Percentiles rank a stretch among this genome's conserved stretches.
Evolutionary conservation across 352 stramenopile species (phyloP).

Genomic region (Globisporangium spinosum): DNA sequence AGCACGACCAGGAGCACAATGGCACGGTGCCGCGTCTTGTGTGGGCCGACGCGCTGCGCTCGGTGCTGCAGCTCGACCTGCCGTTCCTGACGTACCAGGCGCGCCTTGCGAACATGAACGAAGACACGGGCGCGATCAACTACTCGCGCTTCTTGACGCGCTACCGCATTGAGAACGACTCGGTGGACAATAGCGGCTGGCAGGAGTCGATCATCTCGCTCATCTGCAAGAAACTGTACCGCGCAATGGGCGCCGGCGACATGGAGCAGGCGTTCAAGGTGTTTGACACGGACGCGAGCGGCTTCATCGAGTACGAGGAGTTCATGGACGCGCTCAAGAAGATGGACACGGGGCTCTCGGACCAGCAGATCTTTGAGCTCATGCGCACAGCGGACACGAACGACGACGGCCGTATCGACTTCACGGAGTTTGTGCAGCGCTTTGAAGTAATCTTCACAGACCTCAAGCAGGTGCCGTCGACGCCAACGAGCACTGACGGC

Average conservation of each 20-base stretch:
- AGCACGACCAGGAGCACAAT: conserved; percentile 89
- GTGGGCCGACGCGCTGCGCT: conserved; percentile 89
- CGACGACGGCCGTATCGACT: conserved; percentile 89
- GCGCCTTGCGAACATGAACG: conserved; percentile 83
- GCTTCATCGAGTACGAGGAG: conserved; percentile 93
- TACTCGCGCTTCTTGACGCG: conserved; percentile 92
- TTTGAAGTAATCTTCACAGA: conserved; percentile 92
- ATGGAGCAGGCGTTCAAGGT: conserved; percentile 88
- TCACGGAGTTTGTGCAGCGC: conserved; percentile 87
- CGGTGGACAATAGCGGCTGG: conserved; percentile 84
- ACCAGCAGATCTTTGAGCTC: conserved; percentile 91
- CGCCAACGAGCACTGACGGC: conserved; percentile 19
- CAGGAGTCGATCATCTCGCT: conserved; percentile 88
- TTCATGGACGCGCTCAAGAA: conserved; percentile 89
- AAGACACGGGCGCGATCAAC: conserved; percentile 83
- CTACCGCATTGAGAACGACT: conserved; percentile 90
- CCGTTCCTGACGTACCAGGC: conserved; percentile 89
- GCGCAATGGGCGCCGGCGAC: conserved; percentile 87
- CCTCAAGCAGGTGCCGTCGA: conserved; percentile 34
- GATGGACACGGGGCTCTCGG: conserved; percentile 90
- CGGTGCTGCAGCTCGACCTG: conserved; percentile 89
- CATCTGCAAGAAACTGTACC: conserved; percentile 92
- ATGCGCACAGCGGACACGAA: conserved; percentile 92
- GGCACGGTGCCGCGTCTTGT: conserved; percentile 82
- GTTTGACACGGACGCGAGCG: conserved; percentile 89